phyloP scores from a whole-genome alignment of 192 early-diverging fungal genomes.

The Phlyctochytrium bullatum region DNA sequence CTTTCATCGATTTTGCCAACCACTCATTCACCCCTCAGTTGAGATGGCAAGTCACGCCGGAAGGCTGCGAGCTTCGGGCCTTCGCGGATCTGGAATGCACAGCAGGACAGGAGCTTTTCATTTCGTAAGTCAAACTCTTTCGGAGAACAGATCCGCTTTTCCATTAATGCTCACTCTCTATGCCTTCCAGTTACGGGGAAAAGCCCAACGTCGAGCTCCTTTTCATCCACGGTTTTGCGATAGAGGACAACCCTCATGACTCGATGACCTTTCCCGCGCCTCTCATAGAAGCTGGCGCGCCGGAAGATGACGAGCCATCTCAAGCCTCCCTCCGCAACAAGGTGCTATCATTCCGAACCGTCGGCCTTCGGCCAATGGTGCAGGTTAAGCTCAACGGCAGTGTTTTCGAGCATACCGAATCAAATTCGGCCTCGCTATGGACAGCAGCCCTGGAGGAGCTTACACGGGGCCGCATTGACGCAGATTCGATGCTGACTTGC shows the following conservation, averaged over 20 bases:
- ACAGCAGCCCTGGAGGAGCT: not conserved
- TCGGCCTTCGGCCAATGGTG: not conserved
- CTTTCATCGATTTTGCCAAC: constrained; percentile 72
- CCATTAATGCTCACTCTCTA: not conserved
- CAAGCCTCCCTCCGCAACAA: not conserved
- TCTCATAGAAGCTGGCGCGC: constrained; percentile 26
- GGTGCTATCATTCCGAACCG: not conserved
- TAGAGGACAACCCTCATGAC: constrained; percentile 49
- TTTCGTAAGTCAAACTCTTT: constrained; percentile 19
- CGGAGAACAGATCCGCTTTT: no score
- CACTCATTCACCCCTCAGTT: constrained; percentile 55
- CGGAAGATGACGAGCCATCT: constrained; percentile 11
- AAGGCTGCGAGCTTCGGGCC: not conserved
- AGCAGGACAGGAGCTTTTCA: constrained; percentile 46
- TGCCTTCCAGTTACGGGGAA: constrained; percentile 52
- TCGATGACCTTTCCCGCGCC: constrained; percentile 26
- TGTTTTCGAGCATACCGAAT: not conserved
- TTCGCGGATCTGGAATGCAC: constrained; percentile 3
- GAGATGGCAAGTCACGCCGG: constrained; percentile 50
- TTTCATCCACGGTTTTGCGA: constrained; percentile 67
- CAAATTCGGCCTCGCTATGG: not conserved
- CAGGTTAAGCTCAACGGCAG: not conserved
- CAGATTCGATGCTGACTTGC: constrained; percentile 4
- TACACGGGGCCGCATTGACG: not conserved
- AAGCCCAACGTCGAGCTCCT: constrained; percentile 70